Evolutionary conservation across 1,284 basidiomycete genomes (phyloP).

Genomic region (Hemileia vastatrix): DNA sequence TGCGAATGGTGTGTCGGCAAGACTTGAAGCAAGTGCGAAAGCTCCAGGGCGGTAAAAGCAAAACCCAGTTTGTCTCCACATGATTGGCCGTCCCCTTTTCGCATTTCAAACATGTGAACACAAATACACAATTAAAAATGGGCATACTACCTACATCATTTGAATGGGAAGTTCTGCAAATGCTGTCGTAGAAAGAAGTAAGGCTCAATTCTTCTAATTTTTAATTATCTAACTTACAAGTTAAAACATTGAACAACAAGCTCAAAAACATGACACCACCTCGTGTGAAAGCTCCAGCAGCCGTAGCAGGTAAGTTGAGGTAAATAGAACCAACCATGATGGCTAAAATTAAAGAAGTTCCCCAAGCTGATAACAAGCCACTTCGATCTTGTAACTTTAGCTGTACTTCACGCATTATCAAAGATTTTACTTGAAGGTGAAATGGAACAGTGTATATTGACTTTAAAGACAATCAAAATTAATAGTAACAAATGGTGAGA

Average conservation of each 20-base stretch:
- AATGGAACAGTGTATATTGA: constrained; percentile 79
- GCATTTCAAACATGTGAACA: too few species aligned
- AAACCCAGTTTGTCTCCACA: constrained; percentile 58
- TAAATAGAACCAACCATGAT: constrained; percentile 36
- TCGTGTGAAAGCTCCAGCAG: constrained; percentile 47
- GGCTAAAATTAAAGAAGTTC: constrained; percentile 33
- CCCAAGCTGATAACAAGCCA: constrained; percentile 51
- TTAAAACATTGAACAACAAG: constrained; percentile 20
- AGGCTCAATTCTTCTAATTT: background rate
- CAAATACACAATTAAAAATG: too few species aligned
- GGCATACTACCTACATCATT: constrained; percentile 14
- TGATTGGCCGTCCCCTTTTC: constrained; percentile 63
- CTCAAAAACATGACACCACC: constrained; percentile 66
- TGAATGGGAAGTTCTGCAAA: constrained; percentile 24
- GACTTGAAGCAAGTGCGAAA: constrained; percentile 54
- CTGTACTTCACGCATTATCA: constrained; percentile 33
- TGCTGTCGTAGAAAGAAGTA: constrained; percentile 54
- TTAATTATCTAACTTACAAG: background rate
- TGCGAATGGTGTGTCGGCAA: constrained; percentile 50
- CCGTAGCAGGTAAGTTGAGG: constrained; percentile 31
- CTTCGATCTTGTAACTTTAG: constrained; percentile 71
- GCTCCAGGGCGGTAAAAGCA: constrained; percentile 71
- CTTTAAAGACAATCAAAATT: constrained; percentile 45
- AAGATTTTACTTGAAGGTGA: constrained; percentile 54
- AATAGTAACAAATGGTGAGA: background rate